Base-by-base conservation (phyloP, 2,329 filamentous ascomycete species). In the Colletotrichum paranaense region DNA sequence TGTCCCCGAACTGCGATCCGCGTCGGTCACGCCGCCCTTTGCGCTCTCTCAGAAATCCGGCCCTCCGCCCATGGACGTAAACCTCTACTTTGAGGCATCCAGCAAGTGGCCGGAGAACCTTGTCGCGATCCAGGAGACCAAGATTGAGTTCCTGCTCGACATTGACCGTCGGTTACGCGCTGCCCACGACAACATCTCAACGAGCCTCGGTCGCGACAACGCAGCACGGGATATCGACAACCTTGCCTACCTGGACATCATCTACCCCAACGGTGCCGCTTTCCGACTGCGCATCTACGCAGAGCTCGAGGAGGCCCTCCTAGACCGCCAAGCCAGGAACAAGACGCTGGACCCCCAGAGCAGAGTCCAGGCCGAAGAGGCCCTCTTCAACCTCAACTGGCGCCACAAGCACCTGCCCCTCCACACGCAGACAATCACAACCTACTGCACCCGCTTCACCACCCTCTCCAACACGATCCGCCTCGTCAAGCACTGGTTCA, bases 71-170 rank as follows among this genome's bases (percentile, higher is more conserved):
- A 92, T 95, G 76, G 92, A 97, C 76, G 89, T 97, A 38, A 89
- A 95, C 55, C 88, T 99, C 60, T 95, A 96, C 79, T 98, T 99
- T 77, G 97, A 99, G 84, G 94, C 93, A 5, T 98, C 97, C 7
- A 92, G 92, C 58, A 93, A 94, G 77, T 99, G 97, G 97, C 97
- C 97, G 0, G 95, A 98, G 79, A 95, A 97, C 79, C 84, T 98
- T 9, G 90, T 90, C 4, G 95, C 96, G 5, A 98, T 98, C 68
- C 97, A 99, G 81, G 91, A 95, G 79, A 95, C 95, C 14, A 99
- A 99, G 82, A 90, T 97, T 52, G 97, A 97, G 4, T 97, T 99
- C 80, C 87, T 97, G 4, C 84, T 98, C 4, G 90, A 92, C 77
- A 91, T 98, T 69, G 91, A 92, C 62, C 91, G 92, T 64, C 88